Evolutionary conservation across 1,284 basidiomycete species (phyloP).

Genomic region (Ustilago sp.): DNA sequence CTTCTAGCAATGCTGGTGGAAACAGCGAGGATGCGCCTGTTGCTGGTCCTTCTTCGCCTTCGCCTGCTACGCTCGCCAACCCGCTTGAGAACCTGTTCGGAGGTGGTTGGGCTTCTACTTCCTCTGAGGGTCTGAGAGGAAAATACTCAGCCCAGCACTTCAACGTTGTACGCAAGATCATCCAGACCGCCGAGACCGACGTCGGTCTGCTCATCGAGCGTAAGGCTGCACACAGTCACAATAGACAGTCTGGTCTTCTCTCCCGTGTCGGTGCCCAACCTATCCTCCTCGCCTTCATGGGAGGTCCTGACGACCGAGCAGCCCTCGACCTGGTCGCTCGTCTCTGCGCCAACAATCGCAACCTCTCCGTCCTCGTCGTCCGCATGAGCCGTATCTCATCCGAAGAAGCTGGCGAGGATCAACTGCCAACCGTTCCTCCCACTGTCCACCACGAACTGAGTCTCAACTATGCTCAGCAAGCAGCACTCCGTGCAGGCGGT

Average conservation of each 20-base stretch:
- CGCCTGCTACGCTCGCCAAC: conserved; percentile 45
- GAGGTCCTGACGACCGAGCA: conserved; percentile 89
- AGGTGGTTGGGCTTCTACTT: conserved; percentile 34
- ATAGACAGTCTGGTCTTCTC: conserved; percentile 12
- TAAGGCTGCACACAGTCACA: conserved; percentile 70
- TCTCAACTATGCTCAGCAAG: conserved; percentile 21
- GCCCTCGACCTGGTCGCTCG: conserved; percentile 73
- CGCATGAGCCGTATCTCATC: conserved; percentile 46
- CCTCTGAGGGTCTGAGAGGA: conserved; percentile 24
- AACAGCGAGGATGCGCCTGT: conserved; percentile 13
- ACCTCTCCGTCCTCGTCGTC: conserved; percentile 48
- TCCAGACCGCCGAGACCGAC: conserved; percentile 73
- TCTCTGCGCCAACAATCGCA: conserved; percentile 53
- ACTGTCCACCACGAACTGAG: conserved; percentile 58
- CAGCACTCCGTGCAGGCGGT: conserved; percentile 10
- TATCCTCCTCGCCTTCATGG: conserved; percentile 88
- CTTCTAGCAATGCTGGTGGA: conserved; percentile 3
- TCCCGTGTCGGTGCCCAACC: conserved; percentile 70
- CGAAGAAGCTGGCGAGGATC: conserved; percentile 47
- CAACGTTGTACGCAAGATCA: conserved; percentile 82
- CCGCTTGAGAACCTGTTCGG: conserved; percentile 61
- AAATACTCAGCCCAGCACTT: conserved; percentile 70
- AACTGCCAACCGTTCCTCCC: conserved; percentile 51
- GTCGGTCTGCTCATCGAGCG: conserved; percentile 85
- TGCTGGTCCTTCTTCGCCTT: conserved; percentile 33